Evolutionary conservation across 2,329 filamentous ascomycete genomes (phyloP), one percentile per base, ranked within the genome.

Genomic region (Cryphonectria carpinicola): DNA sequence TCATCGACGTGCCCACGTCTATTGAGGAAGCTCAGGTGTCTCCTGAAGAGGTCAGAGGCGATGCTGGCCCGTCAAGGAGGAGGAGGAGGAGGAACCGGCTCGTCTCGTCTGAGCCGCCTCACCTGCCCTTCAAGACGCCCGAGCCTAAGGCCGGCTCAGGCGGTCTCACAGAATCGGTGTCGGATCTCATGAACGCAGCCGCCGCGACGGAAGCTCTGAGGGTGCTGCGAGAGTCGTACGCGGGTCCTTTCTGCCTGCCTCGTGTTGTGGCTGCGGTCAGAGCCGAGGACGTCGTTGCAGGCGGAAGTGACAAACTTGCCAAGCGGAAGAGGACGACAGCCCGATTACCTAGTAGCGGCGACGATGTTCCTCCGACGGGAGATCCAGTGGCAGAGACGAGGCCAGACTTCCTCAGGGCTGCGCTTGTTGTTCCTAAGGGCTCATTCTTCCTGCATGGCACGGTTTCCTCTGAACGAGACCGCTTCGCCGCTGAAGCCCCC

Each of bases 1-100:
- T 94, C 37, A 79, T 94, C 66, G 92, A 95, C 76, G 87, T 94
- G 62, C 92, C 92, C 35, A 82, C 84, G 25, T 93, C 92, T 1
- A 87, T 94, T 54, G 89, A 92, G 74, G 84, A 88, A 71, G 88
- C 88, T 25, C 92, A 94, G 79, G 84, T 85, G 46, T 81, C 81
- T 17, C 77, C 81, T 71, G 74, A 32, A 78, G 67, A 81, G 39
- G 32, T 54, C 22, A n/a, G 8, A 65, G 8, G 46, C 37, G 52
- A 58, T 4, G 25, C 19, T 13, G 19, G 28, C n/a, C 10, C 22
- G 7, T 49, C 14, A 4, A 43, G 41, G 14, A 43, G 41, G 41
- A 17, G 2, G 46, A 19, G 46, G 46, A n/a, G 10, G 6, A 46
- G 19, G 17, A 80, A 82, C 66, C 82, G 82, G 69, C 80, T 89